Base-by-base conservation (phyloP, 768 basidiomycete species). In the Gelatoporia subvermispora region DNA sequence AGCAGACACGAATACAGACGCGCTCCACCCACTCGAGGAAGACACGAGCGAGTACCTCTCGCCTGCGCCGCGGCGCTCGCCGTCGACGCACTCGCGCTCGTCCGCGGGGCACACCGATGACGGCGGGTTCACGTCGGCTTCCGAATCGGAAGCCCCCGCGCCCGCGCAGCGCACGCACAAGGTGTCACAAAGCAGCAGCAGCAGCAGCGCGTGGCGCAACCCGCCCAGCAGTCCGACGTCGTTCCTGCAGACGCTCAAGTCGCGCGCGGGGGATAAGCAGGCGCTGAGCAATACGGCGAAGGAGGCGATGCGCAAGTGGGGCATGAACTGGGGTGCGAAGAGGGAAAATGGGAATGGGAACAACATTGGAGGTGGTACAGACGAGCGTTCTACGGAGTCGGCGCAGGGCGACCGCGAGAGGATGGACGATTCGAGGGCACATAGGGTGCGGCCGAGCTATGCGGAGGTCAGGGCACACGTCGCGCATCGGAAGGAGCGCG, bases 231-330 rank as follows among this genome's bases (percentile, higher is more conserved):
- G 54, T 13, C 28, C 54, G 13, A 50, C 68, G n/a, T 69, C 84
- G 16, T 87, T 96, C 70, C 77, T 95, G 41, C 80, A 87, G 16
- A 83, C 85, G 20, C 74, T 90, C 45, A 88, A 86, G 62, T 81
- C 88, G 5, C 85, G 84, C 37, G 80, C 84, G 0, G 70, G 68
- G 2, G 93, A 94, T 65, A 94, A 92, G 62, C 87, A 93, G 64
- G 88, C 88, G 7, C 69, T 94, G 38, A 84, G 82, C 54, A 85
- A 88, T 57, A 81, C 87, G 0, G 89, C 93, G 11, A 88, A 85
- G 62, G 94, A 96, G 60, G 78, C 88, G 8, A 85, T 96, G 75
- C 82, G 85, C 50, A 95, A 95, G 63, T 95, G 92, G 92, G 84
- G 92, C 20, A 84, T 82, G 22, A 90, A 82, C 49, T 93, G 90